A percentile compares a stretch with the other conserved stretches of the same genome.
These are phyloP conservation scores for Aspergillus incahuasiensis DNA, from an alignment of 495 filamentous ascomycete genomes.

Conservation along the genomic window DNA sequence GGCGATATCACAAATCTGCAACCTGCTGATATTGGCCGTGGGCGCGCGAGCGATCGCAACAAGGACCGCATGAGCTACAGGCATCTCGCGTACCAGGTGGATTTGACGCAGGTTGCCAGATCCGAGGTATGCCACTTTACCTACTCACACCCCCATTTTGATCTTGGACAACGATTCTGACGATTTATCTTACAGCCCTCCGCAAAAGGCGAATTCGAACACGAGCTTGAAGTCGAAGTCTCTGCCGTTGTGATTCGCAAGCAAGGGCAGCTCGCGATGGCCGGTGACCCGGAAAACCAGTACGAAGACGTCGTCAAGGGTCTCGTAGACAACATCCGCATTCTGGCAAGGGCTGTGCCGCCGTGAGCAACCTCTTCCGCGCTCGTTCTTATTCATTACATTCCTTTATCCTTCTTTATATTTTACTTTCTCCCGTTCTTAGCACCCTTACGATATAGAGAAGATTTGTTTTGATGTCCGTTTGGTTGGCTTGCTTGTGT, in stretches of 20 bases:
- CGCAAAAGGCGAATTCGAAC: conserved; percentile 59
- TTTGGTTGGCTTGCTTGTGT: conserved; percentile 4
- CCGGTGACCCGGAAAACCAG: conserved; percentile 52
- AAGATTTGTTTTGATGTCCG: neutral
- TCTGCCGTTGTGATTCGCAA: conserved; percentile 60
- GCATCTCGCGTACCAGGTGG: conserved; percentile 79
- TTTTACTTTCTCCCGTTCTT: conserved; percentile 14
- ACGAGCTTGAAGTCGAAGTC: conserved; percentile 86
- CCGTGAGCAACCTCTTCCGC: conserved; percentile 15
- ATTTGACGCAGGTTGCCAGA: conserved; percentile 79
- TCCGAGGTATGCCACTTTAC: no score
- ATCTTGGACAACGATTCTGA: no score
- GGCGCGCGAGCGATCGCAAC: conserved; percentile 55
- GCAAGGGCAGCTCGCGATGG: conserved; percentile 59
- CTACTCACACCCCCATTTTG: no score
- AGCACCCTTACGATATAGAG: conserved; percentile 7
- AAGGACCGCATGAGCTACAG: conserved; percentile 89
- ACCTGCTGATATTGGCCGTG: conserved; percentile 29
- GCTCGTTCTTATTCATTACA: conserved; percentile 13
- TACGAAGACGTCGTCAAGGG: conserved; percentile 75
- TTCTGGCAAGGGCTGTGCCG: conserved; percentile 54
- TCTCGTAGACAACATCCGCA: conserved; percentile 76
- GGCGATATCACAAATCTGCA: conserved; percentile 56
- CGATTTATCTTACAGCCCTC: conserved; percentile 23
- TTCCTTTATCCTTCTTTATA: neutral